Percentiles rank a stretch among this genome's conserved stretches.
Conservation (phyloP, 2,329 filamentous ascomycete species). For the Trichoderma koningii region DNA sequence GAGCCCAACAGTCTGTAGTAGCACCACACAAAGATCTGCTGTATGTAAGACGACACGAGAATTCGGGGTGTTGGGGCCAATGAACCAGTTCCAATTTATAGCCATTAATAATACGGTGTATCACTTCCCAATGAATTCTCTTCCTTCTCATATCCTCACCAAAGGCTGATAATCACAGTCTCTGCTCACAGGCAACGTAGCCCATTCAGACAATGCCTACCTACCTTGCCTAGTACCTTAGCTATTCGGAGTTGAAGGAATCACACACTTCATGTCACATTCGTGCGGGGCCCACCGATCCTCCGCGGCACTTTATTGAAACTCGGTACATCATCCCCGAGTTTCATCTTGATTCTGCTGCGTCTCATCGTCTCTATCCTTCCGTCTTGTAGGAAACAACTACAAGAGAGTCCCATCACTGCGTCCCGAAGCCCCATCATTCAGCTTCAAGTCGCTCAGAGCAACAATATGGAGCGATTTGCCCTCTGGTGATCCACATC, state of each 20-base stretch:
- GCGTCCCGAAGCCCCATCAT: background rate
- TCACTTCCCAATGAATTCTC: too few species aligned
- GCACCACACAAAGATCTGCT: background rate
- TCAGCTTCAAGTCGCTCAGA: background rate
- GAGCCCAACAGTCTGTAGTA: background rate
- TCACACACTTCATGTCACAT: background rate
- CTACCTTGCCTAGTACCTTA: too few species aligned
- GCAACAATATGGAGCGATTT: constrained; percentile 9
- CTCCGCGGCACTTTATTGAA: background rate
- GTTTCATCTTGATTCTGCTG: background rate
- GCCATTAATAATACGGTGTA: background rate
- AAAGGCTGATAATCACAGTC: too few species aligned
- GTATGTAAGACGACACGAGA: background rate
- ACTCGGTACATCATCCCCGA: background rate
- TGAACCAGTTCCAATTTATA: background rate
- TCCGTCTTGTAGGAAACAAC: background rate
- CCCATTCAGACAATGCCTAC: too few species aligned
- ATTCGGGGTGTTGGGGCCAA: background rate
- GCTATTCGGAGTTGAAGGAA: background rate
- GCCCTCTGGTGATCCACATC: constrained; percentile 9
- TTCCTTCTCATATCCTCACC: too few species aligned
- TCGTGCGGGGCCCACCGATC: background rate
- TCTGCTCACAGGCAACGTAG: too few species aligned
- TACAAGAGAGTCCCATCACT: background rate
- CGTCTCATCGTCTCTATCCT: too few species aligned